A percentile compares a stretch with the other conserved stretches of the same genome.
Evolutionary conservation across 768 basidiomycete species (phyloP).

Genomic region (Omphalotus guepiniiformis): DNA sequence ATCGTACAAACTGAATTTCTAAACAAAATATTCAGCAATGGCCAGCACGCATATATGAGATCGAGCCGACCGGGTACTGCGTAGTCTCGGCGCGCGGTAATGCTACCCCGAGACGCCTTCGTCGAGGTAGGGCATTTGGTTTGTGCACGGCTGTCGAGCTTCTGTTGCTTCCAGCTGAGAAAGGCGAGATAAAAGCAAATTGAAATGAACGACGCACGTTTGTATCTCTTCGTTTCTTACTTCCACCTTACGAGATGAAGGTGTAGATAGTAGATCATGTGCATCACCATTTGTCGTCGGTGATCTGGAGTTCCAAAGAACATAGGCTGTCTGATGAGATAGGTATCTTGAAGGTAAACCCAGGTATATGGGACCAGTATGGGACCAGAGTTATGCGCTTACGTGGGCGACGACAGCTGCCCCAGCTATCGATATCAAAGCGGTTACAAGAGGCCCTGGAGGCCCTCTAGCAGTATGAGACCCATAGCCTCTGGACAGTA

Average conservation of each 20-base stretch:
- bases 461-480: too few relatives aligned
- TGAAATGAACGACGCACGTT: too few relatives aligned
- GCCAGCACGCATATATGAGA: not conserved
- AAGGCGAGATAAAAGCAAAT: too few relatives aligned
- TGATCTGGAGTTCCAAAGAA: not conserved
- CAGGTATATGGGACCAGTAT: not conserved
- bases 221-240: too few relatives aligned
- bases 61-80: too few relatives aligned
- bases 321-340: not conserved
- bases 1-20: not conserved
- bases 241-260: not conserved
- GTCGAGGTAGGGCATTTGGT: too few relatives aligned
- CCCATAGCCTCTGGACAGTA: too few relatives aligned
- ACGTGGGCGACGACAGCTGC: conserved; percentile 2
- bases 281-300: not conserved
- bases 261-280: not conserved
- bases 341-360: not conserved
- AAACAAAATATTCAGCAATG: not conserved
- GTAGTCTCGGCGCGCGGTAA: too few relatives aligned
- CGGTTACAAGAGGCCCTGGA: not conserved
- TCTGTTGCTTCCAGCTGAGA: too few relatives aligned
- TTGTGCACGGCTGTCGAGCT: too few relatives aligned
- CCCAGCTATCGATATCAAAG: not conserved
- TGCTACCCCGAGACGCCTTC: too few relatives aligned
- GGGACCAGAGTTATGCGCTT: not conserved